Conservation (phyloP, 2,329 filamentous ascomycete genomes). For the Blumeria graminis region DNA sequence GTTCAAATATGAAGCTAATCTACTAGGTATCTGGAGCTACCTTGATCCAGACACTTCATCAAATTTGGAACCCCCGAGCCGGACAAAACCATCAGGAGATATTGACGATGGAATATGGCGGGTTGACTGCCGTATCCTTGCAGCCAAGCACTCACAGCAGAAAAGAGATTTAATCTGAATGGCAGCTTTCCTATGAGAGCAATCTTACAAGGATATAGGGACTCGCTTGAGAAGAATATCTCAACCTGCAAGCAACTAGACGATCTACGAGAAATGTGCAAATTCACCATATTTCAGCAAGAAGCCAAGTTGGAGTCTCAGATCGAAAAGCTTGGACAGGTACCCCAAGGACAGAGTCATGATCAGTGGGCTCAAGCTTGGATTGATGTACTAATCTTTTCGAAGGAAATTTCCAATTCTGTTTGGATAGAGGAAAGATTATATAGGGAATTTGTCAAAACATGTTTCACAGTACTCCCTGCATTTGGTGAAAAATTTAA, state of each 20-base stretch:
- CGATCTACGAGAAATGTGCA: not conserved
- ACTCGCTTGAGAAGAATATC: not conserved
- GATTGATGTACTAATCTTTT: not conserved
- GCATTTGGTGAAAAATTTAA: not conserved
- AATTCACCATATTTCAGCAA: not conserved
- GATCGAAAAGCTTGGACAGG: not conserved
- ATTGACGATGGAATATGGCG: constrained; percentile 1
- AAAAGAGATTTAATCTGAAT: not conserved
- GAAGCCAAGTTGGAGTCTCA: not conserved
- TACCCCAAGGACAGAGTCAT: not conserved
- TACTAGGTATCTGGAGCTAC: not conserved
- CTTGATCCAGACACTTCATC: not conserved
- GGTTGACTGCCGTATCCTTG: not conserved
- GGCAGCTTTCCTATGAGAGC: not conserved
- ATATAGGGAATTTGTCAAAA: not conserved
- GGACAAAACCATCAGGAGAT: not conserved
- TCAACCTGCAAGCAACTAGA: not conserved
- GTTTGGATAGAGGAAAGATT: not conserved
- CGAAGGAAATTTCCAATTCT: not conserved
- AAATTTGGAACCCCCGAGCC: not conserved
- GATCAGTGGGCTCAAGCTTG: not conserved
- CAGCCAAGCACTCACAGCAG: not conserved
- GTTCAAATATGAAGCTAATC: constrained; percentile 1
- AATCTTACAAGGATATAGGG: not conserved
- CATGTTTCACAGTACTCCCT: not conserved